Base-by-base conservation (phyloP, 371 early-diverging fungal genomes). In the Basidiobolus meristosporus region DNA sequence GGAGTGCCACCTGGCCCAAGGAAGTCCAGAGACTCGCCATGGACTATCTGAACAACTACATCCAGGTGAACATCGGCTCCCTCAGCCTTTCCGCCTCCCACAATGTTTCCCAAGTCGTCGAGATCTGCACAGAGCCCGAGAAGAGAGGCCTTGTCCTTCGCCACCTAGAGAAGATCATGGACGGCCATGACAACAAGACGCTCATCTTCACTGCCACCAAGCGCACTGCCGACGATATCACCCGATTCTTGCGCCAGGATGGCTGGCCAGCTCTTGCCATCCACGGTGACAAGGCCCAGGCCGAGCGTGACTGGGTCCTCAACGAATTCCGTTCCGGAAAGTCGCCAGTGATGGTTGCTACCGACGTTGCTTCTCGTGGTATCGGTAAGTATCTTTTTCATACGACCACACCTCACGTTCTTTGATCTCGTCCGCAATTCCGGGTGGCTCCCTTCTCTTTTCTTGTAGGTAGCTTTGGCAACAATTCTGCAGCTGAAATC, bases 1-100 rank as follows among this genome's bases (percentile, higher is more conserved):
- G 98, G 97, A 87, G 88, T 61, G 99, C 99, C 6, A 99, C 99
- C 6, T 98, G 98, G 99, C 99, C 99, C 41, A 91, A 86, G 69
- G 88, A 90, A 47, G 98, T 99, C 7, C 79, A 90, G 51, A 63
- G 68, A 36, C 72, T 99, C 10, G 98, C 98, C 19, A 70, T 79
- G 36, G 87, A 85, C 46, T 99, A 89, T 56, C 69, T 98, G 52
- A 77, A 78, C 22, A 91, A 98, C 49, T 95, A 78, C 53, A 97
- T 98, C 58, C 98, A 98, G 60, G 97, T 99, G 36, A 96, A 87
- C 46, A 84, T 99, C 44, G 99, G 99, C 31, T 85, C 92, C n/a
- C 70, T 91, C 19, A 87, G 82, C 20, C 64, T 98, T 17, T 79
- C 86, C 30, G 92, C 96, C 11, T 85, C 86, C n/a, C 87, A 91